These are phyloP conservation scores for Phytophthora agathidicida DNA, from an alignment of 352 stramenopile species.

Conservation along the genomic window DNA sequence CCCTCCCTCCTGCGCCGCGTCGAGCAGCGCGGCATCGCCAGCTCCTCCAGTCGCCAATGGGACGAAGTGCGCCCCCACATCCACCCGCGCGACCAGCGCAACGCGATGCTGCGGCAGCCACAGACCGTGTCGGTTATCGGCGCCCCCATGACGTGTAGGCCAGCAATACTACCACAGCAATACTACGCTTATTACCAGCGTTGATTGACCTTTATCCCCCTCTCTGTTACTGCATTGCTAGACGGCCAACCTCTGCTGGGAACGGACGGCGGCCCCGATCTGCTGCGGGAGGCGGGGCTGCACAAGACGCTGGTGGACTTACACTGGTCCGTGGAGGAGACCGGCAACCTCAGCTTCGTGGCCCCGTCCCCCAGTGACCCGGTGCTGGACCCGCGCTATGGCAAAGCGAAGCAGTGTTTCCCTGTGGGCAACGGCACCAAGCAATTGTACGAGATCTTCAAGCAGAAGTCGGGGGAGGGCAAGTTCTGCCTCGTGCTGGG, in stretches of 20 bases:
- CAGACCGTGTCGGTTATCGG: slow-evolving; percentile 84
- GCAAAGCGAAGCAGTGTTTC: slow-evolving; percentile 80
- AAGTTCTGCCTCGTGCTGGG: slow-evolving; percentile 96
- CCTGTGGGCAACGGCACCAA: slow-evolving; percentile 90
- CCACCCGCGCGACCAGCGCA: slow-evolving; percentile 60
- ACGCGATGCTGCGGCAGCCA: slow-evolving; percentile 57
- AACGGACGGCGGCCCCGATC: slow-evolving; percentile 77
- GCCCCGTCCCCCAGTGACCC: slow-evolving; percentile 60
- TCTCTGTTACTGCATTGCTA: slow-evolving; percentile 33
- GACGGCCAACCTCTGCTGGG: slow-evolving; percentile 84
- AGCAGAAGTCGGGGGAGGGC: slow-evolving; percentile 87
- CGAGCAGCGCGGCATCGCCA: slow-evolving; percentile 57
- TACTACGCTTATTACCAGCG: not conserved
- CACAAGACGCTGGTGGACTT: slow-evolving; percentile 82
- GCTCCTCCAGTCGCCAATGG: slow-evolving; percentile 53
- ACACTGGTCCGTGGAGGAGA: slow-evolving; percentile 89
- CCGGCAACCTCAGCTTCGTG: slow-evolving; percentile 75
- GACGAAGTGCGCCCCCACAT: slow-evolving; percentile 69
- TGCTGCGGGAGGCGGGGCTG: slow-evolving; percentile 76
- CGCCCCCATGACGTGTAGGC: slow-evolving; percentile 88
- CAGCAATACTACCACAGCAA: not conserved
- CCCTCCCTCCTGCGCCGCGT: slow-evolving; percentile 15
- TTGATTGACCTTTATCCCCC: too few species aligned
- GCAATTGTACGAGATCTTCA: slow-evolving; percentile 81
- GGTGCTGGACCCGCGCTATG: slow-evolving; percentile 67